phyloP scores from a whole-genome alignment of 2,329 filamentous ascomycete genomes.

The Alternaria dauci region DNA sequence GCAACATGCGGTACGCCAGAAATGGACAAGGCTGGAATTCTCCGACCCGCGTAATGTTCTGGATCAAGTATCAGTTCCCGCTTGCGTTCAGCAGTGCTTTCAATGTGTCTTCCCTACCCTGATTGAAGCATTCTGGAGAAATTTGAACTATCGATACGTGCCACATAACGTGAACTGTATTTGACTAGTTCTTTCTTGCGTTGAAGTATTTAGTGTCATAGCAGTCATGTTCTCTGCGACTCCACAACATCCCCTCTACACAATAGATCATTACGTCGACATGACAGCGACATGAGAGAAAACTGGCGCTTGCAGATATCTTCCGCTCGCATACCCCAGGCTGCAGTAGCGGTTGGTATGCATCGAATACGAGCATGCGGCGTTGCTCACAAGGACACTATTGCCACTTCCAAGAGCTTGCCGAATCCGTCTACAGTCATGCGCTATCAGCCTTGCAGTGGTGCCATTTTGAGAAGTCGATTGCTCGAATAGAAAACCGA shows the following conservation, averaged over 20 bases:
- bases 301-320: not conserved
- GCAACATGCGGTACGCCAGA: not conserved
- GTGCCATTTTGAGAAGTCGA: slow-evolving; percentile 1
- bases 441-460: slow-evolving; percentile 1
- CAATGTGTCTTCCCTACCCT: not conserved
- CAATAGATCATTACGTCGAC: not conserved
- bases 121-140: not conserved
- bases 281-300: not conserved
- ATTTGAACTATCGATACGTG: not conserved
- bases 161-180: not conserved
- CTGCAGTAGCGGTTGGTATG: not conserved
- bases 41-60: not conserved
- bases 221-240: not conserved
- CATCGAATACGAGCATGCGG: not conserved
- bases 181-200: not conserved
- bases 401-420: not conserved
- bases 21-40: not conserved
- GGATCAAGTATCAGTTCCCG: not conserved
- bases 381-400: not conserved
- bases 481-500: not conserved
- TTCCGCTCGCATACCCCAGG: not conserved
- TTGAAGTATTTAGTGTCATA: not conserved
- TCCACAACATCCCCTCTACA: not conserved
- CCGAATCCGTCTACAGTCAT: not conserved
- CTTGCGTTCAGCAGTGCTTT: not conserved